Percentiles rank a stretch among this genome's conserved stretches.
Evolutionary conservation across 495 filamentous ascomycete species (phyloP).

Genomic region (Glutinoglossum americanum): DNA sequence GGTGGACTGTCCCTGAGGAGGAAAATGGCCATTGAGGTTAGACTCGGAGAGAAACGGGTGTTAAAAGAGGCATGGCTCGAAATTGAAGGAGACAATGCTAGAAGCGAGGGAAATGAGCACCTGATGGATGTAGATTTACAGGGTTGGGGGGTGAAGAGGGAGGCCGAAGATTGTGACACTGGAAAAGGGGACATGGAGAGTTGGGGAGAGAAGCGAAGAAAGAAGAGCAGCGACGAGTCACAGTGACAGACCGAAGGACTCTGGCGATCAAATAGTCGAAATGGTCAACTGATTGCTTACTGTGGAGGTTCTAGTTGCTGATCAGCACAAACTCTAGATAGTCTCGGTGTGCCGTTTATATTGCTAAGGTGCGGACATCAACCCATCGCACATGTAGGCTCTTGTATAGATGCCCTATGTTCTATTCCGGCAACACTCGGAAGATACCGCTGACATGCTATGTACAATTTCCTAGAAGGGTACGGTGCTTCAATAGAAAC

Average conservation of each 20-base stretch:
- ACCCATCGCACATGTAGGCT: not conserved
- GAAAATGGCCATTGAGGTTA: conserved; percentile 53
- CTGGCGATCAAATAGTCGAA: not conserved
- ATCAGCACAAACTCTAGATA: not conserved
- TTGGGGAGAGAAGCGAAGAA: not conserved
- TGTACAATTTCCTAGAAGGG: not conserved
- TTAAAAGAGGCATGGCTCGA: conserved; percentile 21
- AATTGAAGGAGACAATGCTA: not conserved
- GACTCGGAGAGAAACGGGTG: conserved; percentile 65
- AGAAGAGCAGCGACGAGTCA: not conserved
- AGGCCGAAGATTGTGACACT: not conserved
- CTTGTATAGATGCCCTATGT: not conserved
- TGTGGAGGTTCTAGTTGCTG: not conserved
- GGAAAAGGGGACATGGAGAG: not conserved
- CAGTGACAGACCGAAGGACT: not conserved
- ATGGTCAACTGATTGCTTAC: not conserved
- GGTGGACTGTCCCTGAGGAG: conserved; percentile 19
- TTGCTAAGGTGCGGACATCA: not conserved
- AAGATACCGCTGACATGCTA: not conserved
- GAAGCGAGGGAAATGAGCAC: not conserved
- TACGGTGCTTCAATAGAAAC: not conserved
- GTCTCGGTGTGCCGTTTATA: not conserved
- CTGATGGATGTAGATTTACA: not conserved
- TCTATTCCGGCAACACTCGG: not conserved
- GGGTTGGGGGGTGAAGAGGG: not conserved